Conservation (phyloP, 176 grass and related monocot genomes). For the Bromus sterilis region DNA sequence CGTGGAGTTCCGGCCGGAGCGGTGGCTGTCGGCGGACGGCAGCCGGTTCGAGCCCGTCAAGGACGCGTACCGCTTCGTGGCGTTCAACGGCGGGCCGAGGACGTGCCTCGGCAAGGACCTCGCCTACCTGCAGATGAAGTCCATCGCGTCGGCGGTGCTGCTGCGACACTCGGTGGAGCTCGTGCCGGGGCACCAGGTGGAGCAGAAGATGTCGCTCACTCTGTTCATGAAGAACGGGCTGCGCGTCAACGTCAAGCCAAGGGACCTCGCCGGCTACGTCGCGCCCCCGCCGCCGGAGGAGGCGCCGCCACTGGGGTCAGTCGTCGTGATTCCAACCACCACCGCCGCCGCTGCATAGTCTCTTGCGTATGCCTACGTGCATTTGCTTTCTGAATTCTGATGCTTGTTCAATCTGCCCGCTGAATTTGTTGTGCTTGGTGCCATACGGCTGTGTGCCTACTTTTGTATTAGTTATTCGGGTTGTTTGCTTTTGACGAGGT, state of each 20-base stretch:
- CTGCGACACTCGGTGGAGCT: conserved; percentile 71
- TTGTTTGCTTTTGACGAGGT: conserved; percentile 23
- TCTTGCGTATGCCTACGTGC: not conserved
- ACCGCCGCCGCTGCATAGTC: conserved; percentile 55
- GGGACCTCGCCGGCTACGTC: conserved; percentile 40
- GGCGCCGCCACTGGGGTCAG: not conserved
- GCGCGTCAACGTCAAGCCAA: conserved; percentile 54
- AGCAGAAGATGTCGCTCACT: conserved; percentile 99
- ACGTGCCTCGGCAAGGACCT: conserved; percentile 94
- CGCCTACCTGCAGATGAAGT: conserved; percentile 95
- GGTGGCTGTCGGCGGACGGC: conserved; percentile 74
- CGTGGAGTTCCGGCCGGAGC: conserved; percentile 72
- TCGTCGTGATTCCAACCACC: conserved; percentile 40
- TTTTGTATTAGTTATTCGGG: not conserved
- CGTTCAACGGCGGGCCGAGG: conserved; percentile 90
- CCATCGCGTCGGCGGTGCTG: conserved; percentile 87
- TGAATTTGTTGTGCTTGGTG: not conserved
- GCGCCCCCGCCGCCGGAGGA: not conserved
- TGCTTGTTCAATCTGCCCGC: not conserved
- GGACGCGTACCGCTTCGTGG: conserved; percentile 83
- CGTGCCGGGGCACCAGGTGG: conserved; percentile 70
- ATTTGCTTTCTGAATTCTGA: not conserved
- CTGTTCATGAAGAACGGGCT: conserved; percentile 98
- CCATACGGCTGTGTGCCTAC: not conserved
- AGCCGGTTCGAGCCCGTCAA: conserved; percentile 59